Base-by-base conservation (phyloP, 1,284 basidiomycete species). In the Singerocomus inundabilis region DNA sequence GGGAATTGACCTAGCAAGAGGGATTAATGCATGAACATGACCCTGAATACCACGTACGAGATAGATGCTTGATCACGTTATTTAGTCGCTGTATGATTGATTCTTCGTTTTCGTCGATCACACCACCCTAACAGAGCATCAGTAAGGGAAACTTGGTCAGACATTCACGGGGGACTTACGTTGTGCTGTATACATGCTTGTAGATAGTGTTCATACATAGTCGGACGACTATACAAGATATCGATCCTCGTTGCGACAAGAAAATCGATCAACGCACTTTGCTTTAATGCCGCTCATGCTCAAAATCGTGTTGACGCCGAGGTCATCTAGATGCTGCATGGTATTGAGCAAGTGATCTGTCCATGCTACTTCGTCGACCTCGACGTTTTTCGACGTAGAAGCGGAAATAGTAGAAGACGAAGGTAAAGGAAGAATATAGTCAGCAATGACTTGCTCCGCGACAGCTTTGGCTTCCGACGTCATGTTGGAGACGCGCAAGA, bases 351-450 rank as follows among this genome's bases (percentile, higher is more conserved):
- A 70, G 16, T 87, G 78, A 58, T 96, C 91, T 0, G 88, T 90
- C 94, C 94, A 98, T 0, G 80, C 79, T 1, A 77, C 78, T 58
- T 95, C 92, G 56, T 90, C 84, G 10, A 86, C 72, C 21, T 88
- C 85, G 37, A 72, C 72, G 9, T 70, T 76, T 59, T 84, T 84
- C n/a, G 78, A 69, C 26, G 67, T 68, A 1, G 77, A 72, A 7
- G 71, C 64, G 1, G 73, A 61, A 28, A 21, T 39, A 6, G 52
- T 44, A 15, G 74, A 70, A 28, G 71, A 60, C 1, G 70, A 64
- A 0, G 93, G 92, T 0, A 96, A 70, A 0, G 96, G 95, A 3
- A 98, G 73, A 45, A 99, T 83, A 60, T 84, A 82, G 35, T 88
- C 81, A 28, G 82, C 80, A 25, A 97, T 62, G 5, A 83, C 77